Percentiles rank a stretch among this genome's conserved stretches.
Conservation (phyloP, 2,329 filamentous ascomycete genomes). For the Verticillium albo-atrum region DNA sequence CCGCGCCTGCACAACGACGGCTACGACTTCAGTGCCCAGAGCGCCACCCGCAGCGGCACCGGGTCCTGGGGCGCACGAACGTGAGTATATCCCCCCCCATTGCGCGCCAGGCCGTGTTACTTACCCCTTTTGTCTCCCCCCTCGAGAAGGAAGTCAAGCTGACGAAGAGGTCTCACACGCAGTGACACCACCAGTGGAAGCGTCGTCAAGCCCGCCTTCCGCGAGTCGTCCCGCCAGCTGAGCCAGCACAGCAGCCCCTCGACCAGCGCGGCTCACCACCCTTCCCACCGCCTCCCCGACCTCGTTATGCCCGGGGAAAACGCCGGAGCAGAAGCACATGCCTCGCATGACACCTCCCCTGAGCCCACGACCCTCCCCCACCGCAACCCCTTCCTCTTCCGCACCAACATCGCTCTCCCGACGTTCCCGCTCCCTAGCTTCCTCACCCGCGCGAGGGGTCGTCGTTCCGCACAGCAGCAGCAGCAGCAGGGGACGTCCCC, state of each 20-base stretch:
- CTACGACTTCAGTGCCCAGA: slow-evolving; percentile 13
- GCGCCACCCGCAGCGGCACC: neutral
- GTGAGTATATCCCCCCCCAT: neutral
- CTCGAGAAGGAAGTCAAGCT: neutral
- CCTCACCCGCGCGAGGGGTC: slow-evolving; percentile 10
- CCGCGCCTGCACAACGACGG: slow-evolving; percentile 27
- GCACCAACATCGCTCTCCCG: slow-evolving; percentile 20
- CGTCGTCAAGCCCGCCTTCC: slow-evolving; percentile 14
- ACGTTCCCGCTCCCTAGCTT: slow-evolving; percentile 13
- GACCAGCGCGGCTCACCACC: slow-evolving; percentile 1
- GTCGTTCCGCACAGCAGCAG: slow-evolving; percentile 13
- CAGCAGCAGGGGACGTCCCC: too few relatives aligned
- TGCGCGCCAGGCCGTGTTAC: too few relatives aligned
- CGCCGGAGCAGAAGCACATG: neutral
- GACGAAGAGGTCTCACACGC: neutral
- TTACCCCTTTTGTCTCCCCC: neutral
- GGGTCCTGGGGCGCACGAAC: neutral
- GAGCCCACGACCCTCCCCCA: slow-evolving; percentile 8
- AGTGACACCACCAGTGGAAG: neutral
- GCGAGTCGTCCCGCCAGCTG: slow-evolving; percentile 14
- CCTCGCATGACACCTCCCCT: neutral
- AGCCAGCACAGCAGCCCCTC: slow-evolving; percentile 13
- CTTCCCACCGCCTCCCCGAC: slow-evolving; percentile 4
- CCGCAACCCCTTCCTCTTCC: slow-evolving; percentile 28
- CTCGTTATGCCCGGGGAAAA: neutral